Conservation (phyloP, 2,329 filamentous ascomycete genomes). For the Neurospora sp. region DNA sequence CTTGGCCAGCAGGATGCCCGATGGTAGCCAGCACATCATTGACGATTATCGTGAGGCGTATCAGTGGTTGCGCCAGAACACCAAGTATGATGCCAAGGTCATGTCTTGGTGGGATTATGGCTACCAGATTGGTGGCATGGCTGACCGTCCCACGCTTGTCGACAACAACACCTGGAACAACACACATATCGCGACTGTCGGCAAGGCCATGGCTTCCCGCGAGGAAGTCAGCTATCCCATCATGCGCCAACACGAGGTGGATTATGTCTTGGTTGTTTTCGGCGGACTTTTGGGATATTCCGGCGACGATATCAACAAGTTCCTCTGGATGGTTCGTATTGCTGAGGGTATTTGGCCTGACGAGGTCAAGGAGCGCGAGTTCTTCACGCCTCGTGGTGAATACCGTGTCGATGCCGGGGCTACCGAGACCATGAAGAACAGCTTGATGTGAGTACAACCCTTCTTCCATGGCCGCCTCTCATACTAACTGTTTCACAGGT, state of each 20-base stretch:
- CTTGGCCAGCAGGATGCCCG: constrained; percentile 79
- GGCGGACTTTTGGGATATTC: constrained; percentile 94
- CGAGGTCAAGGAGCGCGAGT: constrained; percentile 92
- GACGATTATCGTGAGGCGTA: constrained; percentile 99
- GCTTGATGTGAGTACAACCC: constrained; percentile 69
- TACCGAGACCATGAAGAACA: constrained; percentile 97
- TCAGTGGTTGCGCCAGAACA: constrained; percentile 99
- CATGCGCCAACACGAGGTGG: constrained; percentile 95
- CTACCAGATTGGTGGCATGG: constrained; percentile 99
- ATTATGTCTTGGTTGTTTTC: constrained; percentile 97
- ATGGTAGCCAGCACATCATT: constrained; percentile 96
- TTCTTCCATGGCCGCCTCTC: constrained; percentile 2
- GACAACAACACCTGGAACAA: constrained; percentile 99
- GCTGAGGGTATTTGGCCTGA: constrained; percentile 99
- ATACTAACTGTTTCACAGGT: constrained; percentile 48
- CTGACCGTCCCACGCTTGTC: constrained; percentile 88
- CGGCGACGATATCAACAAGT: constrained; percentile 99
- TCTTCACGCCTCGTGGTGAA: constrained; percentile 88
- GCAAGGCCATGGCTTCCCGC: constrained; percentile 95
- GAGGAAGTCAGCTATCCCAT: constrained; percentile 99
- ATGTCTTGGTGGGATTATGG: constrained; percentile 99
- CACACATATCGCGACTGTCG: constrained; percentile 97
- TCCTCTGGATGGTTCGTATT: constrained; percentile 99
- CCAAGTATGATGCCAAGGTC: constrained; percentile 86
- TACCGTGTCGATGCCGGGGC: constrained; percentile 91